Conservation (phyloP, 306 rosid species). For the Morella rubra region DNA sequence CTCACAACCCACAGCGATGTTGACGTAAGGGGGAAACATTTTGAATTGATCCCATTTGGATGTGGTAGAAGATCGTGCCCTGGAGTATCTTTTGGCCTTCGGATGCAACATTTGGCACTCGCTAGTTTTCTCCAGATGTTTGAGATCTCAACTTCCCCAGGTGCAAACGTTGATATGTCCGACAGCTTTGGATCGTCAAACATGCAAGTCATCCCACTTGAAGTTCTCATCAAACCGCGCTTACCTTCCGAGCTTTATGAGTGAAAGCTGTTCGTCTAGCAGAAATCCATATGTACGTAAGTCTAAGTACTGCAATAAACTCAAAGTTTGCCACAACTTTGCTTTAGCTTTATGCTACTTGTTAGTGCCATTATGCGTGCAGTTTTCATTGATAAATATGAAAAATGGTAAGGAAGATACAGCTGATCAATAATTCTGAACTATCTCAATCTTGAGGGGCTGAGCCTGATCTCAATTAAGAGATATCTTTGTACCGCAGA, state of each 20-base stretch:
- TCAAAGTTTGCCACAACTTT: no score
- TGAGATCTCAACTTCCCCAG: slow-evolving; percentile 24
- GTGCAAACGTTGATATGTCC: slow-evolving; percentile 47
- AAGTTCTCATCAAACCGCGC: slow-evolving; percentile 50
- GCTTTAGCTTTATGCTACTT: no score
- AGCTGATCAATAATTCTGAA: no score
- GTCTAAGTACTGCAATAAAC: no score
- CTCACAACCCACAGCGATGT: slow-evolving; percentile 39
- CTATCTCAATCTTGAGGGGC: no score
- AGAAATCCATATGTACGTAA: no score
- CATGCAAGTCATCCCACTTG: slow-evolving; percentile 44
- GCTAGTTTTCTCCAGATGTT: slow-evolving; percentile 54
- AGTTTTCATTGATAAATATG: no score
- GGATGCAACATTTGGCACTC: slow-evolving; percentile 34
- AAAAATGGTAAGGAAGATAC: no score
- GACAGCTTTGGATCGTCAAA: slow-evolving; percentile 36
- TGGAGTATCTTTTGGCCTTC: slow-evolving; percentile 39
- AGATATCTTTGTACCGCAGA: no score
- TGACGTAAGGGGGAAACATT: slow-evolving; percentile 47
- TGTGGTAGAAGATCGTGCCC: slow-evolving; percentile 62
- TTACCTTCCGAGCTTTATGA: slow-evolving; percentile 27
- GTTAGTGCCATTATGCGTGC: no score
- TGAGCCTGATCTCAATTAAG: no score
- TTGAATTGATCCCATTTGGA: slow-evolving; percentile 55
- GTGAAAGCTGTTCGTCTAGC: neutral